Evolutionary conservation across 2,329 filamentous ascomycete genomes (phyloP).

Genomic region (Fusarium tjaetaba): DNA sequence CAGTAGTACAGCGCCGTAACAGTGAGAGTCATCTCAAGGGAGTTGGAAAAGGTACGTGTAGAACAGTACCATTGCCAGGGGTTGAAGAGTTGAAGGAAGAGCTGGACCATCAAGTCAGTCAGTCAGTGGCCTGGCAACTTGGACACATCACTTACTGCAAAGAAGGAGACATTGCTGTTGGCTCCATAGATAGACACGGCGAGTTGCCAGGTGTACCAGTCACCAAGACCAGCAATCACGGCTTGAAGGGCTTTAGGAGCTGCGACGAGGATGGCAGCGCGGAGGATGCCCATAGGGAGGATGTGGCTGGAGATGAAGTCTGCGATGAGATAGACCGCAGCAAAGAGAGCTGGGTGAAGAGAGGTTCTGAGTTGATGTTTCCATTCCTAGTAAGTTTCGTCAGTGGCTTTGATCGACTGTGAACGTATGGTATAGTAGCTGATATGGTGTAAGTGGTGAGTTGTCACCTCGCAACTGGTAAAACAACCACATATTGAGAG

Average conservation of each 20-base stretch:
- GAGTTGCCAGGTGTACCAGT: slow-evolving; percentile 90
- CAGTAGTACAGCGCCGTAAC: slow-evolving; percentile 81
- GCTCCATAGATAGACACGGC: slow-evolving; percentile 77
- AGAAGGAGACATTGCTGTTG: slow-evolving; percentile 70
- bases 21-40: slow-evolving; percentile 88
- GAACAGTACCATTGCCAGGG: slow-evolving; percentile 98
- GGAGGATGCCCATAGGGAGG: slow-evolving; percentile 64
- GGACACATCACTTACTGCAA: slow-evolving; percentile 67
- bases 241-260: slow-evolving; percentile 82
- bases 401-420: neutral
- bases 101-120: slow-evolving; percentile 35
- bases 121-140: neutral
- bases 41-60: slow-evolving; percentile 93
- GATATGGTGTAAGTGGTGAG: slow-evolving; percentile 15
- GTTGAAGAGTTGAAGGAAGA: slow-evolving; percentile 51
- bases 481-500: neutral
- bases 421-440: neutral
- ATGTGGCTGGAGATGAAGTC: slow-evolving; percentile 63
- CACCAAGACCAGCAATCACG: slow-evolving; percentile 77
- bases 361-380: slow-evolving; percentile 86
- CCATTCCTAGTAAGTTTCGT: slow-evolving; percentile 80
- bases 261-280: slow-evolving; percentile 74
- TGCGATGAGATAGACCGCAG: slow-evolving; percentile 73
- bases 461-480: neutral
- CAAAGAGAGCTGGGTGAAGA: slow-evolving; percentile 89